A percentile compares a stretch with the other conserved stretches of the same genome.
These are phyloP conservation scores for Dactylellina sp. DNA, from an alignment of 2,329 filamentous ascomycete genomes.

Conservation along the genomic window DNA sequence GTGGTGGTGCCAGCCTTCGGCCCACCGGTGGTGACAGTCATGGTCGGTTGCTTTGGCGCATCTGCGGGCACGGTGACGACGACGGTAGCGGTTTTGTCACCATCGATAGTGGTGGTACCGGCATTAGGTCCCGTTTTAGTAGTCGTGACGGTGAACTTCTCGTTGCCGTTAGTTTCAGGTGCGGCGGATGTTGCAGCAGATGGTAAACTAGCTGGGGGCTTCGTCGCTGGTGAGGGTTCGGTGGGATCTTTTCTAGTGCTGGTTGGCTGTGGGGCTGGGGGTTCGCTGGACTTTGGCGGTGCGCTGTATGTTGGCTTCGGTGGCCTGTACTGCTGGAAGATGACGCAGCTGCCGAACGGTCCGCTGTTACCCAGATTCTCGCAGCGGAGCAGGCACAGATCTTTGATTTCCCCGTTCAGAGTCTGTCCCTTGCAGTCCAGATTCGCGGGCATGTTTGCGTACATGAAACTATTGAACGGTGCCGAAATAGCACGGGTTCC, in stretches of 20 bases:
- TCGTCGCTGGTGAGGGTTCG: neutral
- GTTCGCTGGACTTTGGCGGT: neutral
- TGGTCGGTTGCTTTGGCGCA: neutral
- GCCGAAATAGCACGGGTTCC: neutral
- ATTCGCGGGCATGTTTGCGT: slow-evolving; percentile 1
- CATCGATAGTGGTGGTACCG: neutral
- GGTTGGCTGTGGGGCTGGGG: slow-evolving; percentile 1
- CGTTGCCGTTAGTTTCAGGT: neutral
- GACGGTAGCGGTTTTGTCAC: neutral
- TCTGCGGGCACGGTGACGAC: neutral
- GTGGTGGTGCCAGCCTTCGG: neutral
- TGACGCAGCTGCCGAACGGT: slow-evolving; percentile 2
- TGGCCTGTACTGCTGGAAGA: slow-evolving; percentile 17
- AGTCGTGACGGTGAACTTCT: neutral
- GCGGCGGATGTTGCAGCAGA: neutral
- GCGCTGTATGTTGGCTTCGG: slow-evolving; percentile 1
- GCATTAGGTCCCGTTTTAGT: neutral
- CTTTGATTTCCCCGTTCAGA: slow-evolving; percentile 13
- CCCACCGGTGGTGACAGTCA: neutral
- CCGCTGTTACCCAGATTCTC: slow-evolving; percentile 2
- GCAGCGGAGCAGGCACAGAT: slow-evolving; percentile 5
- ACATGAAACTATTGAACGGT: slow-evolving; percentile 5
- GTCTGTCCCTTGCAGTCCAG: slow-evolving; percentile 16
- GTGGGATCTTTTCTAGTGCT: neutral
- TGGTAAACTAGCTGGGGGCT: neutral